Conservation (phyloP, 2,329 filamentous ascomycete genomes). For the Xylariomycetidae sp. region DNA sequence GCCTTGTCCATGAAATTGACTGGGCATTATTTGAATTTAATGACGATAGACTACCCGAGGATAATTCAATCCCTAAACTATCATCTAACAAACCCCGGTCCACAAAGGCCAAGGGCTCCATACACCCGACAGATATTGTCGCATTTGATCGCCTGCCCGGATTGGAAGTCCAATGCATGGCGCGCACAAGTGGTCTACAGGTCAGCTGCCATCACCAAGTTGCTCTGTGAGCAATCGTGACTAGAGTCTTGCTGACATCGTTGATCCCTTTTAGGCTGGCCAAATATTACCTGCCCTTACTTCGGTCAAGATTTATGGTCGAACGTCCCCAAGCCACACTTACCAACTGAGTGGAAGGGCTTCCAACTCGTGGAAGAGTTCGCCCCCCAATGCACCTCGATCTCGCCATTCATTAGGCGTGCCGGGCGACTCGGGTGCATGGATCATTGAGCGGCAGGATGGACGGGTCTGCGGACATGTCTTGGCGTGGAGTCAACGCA, state of each 20-base stretch:
- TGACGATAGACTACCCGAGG: slow-evolving; percentile 62
- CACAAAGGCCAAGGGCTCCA: no score
- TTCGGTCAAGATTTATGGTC: slow-evolving; percentile 82
- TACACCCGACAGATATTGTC: slow-evolving; percentile 55
- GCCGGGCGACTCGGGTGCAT: slow-evolving; percentile 88
- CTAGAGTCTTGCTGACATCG: slow-evolving; percentile 3
- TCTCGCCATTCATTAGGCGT: slow-evolving; percentile 50
- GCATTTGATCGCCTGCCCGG: slow-evolving; percentile 62
- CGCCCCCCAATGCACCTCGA: slow-evolving; percentile 2
- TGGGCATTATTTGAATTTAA: slow-evolving; percentile 88
- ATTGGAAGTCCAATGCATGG: slow-evolving; percentile 79
- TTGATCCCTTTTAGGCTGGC: slow-evolving; percentile 49
- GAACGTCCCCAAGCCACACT: slow-evolving; percentile 71
- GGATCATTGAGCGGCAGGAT: slow-evolving; percentile 78
- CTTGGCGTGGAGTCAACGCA: slow-evolving; percentile 78
- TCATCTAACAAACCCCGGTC: slow-evolving; percentile 15
- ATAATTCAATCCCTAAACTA: slow-evolving; percentile 61
- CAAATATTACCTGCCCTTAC: slow-evolving; percentile 73
- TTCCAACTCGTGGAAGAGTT: slow-evolving; percentile 1
- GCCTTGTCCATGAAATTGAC: slow-evolving; percentile 84
- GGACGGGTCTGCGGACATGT: slow-evolving; percentile 86
- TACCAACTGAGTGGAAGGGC: slow-evolving; percentile 51
- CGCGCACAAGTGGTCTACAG: slow-evolving; percentile 75
- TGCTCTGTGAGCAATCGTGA: neutral
- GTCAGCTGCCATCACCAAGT: slow-evolving; percentile 9